Evolutionary conservation across 805 yeast species (phyloP).

Genomic region (Pichia californica): DNA sequence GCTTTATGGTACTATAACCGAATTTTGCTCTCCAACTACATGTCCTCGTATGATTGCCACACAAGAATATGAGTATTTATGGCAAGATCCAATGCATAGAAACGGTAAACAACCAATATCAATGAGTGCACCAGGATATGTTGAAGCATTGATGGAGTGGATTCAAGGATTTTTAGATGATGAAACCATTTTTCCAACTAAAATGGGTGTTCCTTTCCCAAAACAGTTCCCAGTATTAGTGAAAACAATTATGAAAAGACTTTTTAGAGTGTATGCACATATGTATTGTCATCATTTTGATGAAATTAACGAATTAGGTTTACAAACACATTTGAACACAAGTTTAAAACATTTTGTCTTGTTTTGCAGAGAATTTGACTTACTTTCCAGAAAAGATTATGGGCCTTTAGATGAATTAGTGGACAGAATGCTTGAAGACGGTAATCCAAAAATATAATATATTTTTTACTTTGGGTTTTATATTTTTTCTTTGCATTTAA

Average conservation of each 20-base stretch:
- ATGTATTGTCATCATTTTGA: constrained; percentile 97
- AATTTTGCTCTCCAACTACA: constrained; percentile 89
- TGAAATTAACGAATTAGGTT: constrained; percentile 84
- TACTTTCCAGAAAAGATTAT: constrained; percentile 73
- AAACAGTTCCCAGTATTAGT: constrained; percentile 72
- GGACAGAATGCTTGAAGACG: constrained; percentile 49
- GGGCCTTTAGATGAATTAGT: constrained; percentile 91
- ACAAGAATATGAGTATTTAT: constrained; percentile 89
- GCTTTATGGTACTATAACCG: constrained; percentile 93
- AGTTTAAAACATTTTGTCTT: constrained; percentile 90
- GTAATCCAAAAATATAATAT: not conserved
- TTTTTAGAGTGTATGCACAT: constrained; percentile 94
- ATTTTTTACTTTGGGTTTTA: not conserved
- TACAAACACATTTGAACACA: constrained; percentile 89
- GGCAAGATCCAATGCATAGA: constrained; percentile 74
- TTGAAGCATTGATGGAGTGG: constrained; percentile 92
- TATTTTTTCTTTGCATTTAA: not conserved
- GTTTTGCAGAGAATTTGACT: constrained; percentile 76
- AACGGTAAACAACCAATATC: constrained; percentile 67
- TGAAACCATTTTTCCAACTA: constrained; percentile 83
- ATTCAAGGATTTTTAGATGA: constrained; percentile 89
- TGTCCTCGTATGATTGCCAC: constrained; percentile 99
- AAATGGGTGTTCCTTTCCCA: constrained; percentile 88
- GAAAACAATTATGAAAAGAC: constrained; percentile 81
- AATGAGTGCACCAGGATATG: constrained; percentile 91